Evolutionary conservation across 2,329 filamentous ascomycete genomes (phyloP), one percentile per base, ranked within the genome.

Genomic region (Ophiostoma populinum): DNA sequence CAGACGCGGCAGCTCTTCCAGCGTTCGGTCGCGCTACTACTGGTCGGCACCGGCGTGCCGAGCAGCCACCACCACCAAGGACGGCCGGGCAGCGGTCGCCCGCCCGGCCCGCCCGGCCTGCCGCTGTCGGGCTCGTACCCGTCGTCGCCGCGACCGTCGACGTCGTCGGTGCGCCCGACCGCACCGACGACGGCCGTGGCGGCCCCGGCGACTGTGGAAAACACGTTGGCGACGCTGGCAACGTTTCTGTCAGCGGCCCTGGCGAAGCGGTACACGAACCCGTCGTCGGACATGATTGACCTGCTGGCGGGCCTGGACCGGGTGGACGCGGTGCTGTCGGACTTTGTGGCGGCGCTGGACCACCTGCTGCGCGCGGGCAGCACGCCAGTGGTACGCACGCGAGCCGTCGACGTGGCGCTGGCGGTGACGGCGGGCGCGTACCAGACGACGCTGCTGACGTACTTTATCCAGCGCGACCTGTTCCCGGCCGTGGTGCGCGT

Each of bases 351-450:
- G 15, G 72, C 76, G 6, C 58, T 95, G 36, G 90, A 98, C 47
- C 61, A 61, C n/a, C 76, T 81, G 35, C 86, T 95, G 45, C 77
- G 80, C 39, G 80, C 72, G 51, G 80, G 82, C 15, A 65, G 69
- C 46, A 34, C 26, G 6, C 79, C 80, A 49, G 70, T 79, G 25
- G 51, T 90, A 34, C 75, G 86, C 38, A 67, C 75, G 45, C 85
- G 81, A 51, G 87, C 86, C 7, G 70, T 94, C 20, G 68, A 80
- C 46, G 77, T 82, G 28, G 75, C 86, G 7, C 66, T 94, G 39
- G 78, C 85, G 11, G 75, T 93, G 37, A 80, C 83, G 6, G 82
- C 86, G 8, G 86, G 87, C n/a, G 86, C 86, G 38, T 95, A 94
- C 54, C 85, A 92, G 56, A 95, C 90, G 4, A 90, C 83, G 32